Evolutionary conservation across 257 asterid genomes (phyloP), one percentile per base, ranked within the genome.

Genomic region (Capsicum chinense): DNA sequence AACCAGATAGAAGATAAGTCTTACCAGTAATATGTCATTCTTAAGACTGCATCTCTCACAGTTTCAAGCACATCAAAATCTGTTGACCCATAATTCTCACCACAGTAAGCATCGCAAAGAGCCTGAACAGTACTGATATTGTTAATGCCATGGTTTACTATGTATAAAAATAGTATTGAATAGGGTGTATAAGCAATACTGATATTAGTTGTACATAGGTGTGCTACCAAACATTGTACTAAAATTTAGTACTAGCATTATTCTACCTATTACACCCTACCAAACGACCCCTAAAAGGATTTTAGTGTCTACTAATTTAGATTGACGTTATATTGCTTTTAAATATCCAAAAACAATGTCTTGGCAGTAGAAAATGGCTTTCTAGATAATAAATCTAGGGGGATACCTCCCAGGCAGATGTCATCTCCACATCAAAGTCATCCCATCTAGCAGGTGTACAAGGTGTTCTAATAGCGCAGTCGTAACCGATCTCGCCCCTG

Each of bases 21-120:
- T 90, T 90, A 96, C 99, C 98, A 96, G 92, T 93, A 94, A 86
- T 93, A 96, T 33, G 98, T 91, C 94, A 96, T 92, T 87, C 93
- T 91, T 71, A 96, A 85, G 84, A 93, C 92, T 87, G 97, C 93
- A 56, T 90, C 92, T 86, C 98, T 92, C 86, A 93, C 97, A 86
- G 91, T 96, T 90, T 93, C 98, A 64, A 96, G 98, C 79, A 87
- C 93, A 63, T 89, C 95, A 79, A 93, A 90, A 87, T 94, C 98
- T 66, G 97, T 94, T 71, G 99, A 89, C 87, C 98, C 99, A 60
- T 88, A 93, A 79, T 90, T 90, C 84, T 94, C 98, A 80, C 98
- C 98, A 82, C 98, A 90, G 83, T 91, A 92, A 50, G 93, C 93
- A 85, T 94, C 97, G 85, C 99, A 96, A 57, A 96, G 87, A 80